Evolutionary conservation across 2,329 filamentous ascomycete genomes (phyloP).

Genomic region (Bisporella sp.): DNA sequence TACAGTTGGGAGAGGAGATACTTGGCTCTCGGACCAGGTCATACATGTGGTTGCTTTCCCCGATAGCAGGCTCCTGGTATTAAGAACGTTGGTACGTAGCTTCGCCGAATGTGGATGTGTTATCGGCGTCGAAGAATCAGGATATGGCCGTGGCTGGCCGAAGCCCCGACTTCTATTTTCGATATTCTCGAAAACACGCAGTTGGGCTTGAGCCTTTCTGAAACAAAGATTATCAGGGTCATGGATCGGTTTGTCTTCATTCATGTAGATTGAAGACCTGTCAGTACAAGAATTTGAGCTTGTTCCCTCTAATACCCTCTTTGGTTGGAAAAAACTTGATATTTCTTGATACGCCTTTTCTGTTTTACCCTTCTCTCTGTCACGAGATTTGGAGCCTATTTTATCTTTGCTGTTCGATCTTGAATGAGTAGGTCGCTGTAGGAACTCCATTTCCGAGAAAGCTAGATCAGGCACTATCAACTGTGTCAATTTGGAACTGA

Average conservation of each 20-base stretch:
- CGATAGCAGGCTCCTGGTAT: slow-evolving; percentile 5
- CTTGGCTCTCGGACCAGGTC: slow-evolving; percentile 23
- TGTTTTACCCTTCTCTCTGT: slow-evolving; percentile 17
- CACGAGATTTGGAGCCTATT: slow-evolving; percentile 20
- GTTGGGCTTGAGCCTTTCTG: too few species aligned
- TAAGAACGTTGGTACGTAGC: not conserved
- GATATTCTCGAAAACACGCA: too few species aligned
- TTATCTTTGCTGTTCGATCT: slow-evolving; percentile 18
- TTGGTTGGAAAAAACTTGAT: slow-evolving; percentile 22
- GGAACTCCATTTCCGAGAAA: slow-evolving; percentile 45
- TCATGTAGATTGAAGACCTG: slow-evolving; percentile 1
- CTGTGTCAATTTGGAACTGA: too few species aligned
- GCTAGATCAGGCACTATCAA: slow-evolving; percentile 42
- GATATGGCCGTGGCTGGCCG: not conserved
- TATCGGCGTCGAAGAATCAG: not conserved
- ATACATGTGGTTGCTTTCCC: slow-evolving; percentile 14
- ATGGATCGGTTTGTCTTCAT: not conserved
- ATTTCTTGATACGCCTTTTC: slow-evolving; percentile 19
- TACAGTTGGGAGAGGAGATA: slow-evolving; percentile 6
- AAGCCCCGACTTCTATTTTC: not conserved
- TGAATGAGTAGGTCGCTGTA: slow-evolving; percentile 24
- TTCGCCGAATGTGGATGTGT: not conserved
- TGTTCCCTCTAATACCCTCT: slow-evolving; percentile 8
- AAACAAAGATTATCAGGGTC: too few species aligned
- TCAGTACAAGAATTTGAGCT: slow-evolving; percentile 2